Evolutionary conservation across 164 flowering plant species (phyloP).

Genomic region (Amborella trichopoda): DNA sequence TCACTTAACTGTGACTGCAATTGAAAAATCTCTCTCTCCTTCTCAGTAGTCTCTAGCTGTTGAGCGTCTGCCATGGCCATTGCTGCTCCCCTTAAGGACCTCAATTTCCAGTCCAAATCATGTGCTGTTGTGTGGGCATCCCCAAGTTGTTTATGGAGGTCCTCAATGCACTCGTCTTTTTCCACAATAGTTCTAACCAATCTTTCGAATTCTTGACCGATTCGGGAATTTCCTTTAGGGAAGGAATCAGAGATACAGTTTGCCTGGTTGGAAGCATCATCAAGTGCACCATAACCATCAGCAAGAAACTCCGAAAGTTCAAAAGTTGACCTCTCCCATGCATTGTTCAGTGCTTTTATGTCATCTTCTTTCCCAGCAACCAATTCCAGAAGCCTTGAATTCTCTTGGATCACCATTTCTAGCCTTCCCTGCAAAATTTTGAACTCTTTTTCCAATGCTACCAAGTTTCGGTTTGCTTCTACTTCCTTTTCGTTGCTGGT

Average conservation of each 20-base stretch:
- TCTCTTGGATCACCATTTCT: constrained; percentile 23
- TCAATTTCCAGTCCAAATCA: constrained; percentile 73
- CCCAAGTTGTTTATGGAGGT: constrained; percentile 50
- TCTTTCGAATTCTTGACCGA: constrained; percentile 51
- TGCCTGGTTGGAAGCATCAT: constrained; percentile 52
- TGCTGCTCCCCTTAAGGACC: constrained; percentile 81
- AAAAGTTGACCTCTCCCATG: constrained; percentile 45
- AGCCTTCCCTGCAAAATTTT: constrained; percentile 33
- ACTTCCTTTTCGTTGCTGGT: constrained; percentile 38
- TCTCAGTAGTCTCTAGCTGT: constrained; percentile 60
- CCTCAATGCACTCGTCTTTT: constrained; percentile 66
- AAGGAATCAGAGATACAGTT: constrained; percentile 39
- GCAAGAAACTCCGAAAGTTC: constrained; percentile 59
- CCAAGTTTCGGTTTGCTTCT: constrained; percentile 26
- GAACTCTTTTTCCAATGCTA: constrained; percentile 28
- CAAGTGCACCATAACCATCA: constrained; percentile 49
- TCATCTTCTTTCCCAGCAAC: constrained; percentile 45
- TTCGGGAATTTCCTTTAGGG: constrained; percentile 39
- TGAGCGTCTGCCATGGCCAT: constrained; percentile 72
- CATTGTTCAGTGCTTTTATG: constrained; percentile 30
- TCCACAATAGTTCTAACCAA: constrained; percentile 39
- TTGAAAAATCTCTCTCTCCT: constrained; percentile 37
- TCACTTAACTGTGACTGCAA: constrained; percentile 35
- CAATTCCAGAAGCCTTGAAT: constrained; percentile 21
- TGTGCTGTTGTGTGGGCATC: constrained; percentile 45